phyloP scores from a whole-genome alignment of 345 rosid genomes.

The Hirschfeldia incana region DNA sequence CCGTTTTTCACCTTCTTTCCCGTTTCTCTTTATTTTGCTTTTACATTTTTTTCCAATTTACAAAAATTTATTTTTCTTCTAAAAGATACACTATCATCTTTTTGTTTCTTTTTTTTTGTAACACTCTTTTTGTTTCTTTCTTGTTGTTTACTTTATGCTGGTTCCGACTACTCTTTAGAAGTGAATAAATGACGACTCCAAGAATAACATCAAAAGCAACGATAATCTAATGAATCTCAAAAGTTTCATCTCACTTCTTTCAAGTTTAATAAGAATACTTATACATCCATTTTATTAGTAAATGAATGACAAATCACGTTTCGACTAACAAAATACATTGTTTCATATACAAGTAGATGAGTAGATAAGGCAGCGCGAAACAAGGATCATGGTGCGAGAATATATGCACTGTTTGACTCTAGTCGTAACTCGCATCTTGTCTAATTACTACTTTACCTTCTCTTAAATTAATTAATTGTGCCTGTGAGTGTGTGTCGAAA shows the following conservation, averaged over 20 bases:
- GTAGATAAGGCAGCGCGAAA: slow-evolving; percentile 36
- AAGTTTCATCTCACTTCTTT: background rate
- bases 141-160: slow-evolving; percentile 7
- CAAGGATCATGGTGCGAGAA: slow-evolving; percentile 39
- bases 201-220: slow-evolving; percentile 13
- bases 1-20: slow-evolving; percentile 26
- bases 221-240: background rate
- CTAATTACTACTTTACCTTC: background rate
- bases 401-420: slow-evolving; percentile 39
- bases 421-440: background rate
- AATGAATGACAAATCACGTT: background rate
- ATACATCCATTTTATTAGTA: background rate
- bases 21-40: slow-evolving; percentile 12
- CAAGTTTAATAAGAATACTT: background rate
- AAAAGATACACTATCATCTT: background rate
- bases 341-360: background rate
- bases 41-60: slow-evolving; percentile 9
- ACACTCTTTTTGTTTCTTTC: slow-evolving; percentile 1
- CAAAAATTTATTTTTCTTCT: background rate
- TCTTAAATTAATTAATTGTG: background rate
- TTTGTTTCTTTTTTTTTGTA: background rate
- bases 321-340: background rate
- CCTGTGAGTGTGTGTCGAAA: background rate
- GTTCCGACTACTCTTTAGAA: background rate
- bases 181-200: background rate